Evolutionary conservation across 768 basidiomycete genomes (phyloP), one percentile per base, ranked within the genome.

Genomic region (Austroboletus festivus): DNA sequence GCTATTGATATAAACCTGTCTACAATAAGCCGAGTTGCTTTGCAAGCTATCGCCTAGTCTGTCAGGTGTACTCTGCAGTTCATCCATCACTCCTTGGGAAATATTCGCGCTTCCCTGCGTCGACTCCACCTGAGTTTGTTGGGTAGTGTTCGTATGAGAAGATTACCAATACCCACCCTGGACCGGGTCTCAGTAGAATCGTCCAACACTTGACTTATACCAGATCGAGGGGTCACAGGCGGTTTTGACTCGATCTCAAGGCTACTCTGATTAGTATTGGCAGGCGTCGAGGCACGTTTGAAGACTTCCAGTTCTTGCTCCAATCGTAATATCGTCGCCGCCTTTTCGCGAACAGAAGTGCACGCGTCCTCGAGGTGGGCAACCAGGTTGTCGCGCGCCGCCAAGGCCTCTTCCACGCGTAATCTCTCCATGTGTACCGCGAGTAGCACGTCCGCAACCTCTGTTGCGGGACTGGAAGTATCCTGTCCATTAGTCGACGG

Each of bases 311-410:
- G n/a, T 45, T 71, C 72, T 46, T 69, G 67, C 53, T 79, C 73
- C 38, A 85, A 60, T 7, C 62, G 69, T 28, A 76, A 71, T 48
- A 86, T 76, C 7, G 69, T 60, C 19, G 71, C 69, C 1, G 75
- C 72, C 65, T 86, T 86, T 59, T 83, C 75, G n/a, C 76, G 75
- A 55, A 87, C 69, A 0, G 81, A 80, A 13, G 68, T 61, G 57
- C 81, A 84, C 10, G 83, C 83, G 39, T 80, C 76, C 26, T 76
- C 71, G 12, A 89, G 74, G 24, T 78, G 78, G 35, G 76, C 66
- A 2, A 85, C 76, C 15, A 75, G 78, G 24, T 73, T 75, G 57
- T 89, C 86, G 34, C 86, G 79, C 24, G 85, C 86, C 22, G 67
- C 69, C 44, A 83, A 62, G 2, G 81, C 83, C 57, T 87, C 84